These are phyloP conservation scores for Madurella fahalii DNA, from an alignment of 2,329 filamentous ascomycete genomes.

Conservation along the genomic window DNA sequence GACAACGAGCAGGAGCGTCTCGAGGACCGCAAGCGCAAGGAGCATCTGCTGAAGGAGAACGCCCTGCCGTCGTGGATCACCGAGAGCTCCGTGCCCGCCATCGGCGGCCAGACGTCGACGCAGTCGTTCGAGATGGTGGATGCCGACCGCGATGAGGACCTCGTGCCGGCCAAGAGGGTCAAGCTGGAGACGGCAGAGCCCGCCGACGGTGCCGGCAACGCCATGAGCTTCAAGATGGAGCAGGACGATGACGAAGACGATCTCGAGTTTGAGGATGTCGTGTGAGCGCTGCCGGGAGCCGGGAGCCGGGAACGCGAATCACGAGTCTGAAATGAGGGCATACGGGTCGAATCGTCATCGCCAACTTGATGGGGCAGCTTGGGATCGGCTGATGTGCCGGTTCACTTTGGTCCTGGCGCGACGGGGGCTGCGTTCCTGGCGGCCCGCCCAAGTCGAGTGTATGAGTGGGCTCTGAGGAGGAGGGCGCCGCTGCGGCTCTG, in stretches of 20 bases:
- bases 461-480: too few relatives aligned
- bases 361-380: not conserved
- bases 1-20: constrained; percentile 63
- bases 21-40: constrained; percentile 57
- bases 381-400: not conserved
- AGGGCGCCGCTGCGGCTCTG: too few relatives aligned
- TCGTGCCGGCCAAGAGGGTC: constrained; percentile 54
- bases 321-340: too few relatives aligned
- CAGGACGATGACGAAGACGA: constrained; percentile 52
- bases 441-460: too few relatives aligned
- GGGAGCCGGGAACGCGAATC: too few relatives aligned
- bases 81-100: constrained; percentile 54
- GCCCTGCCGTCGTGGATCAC: constrained; percentile 68
- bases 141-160: constrained; percentile 42
- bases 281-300: constrained; percentile 14
- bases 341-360: not conserved
- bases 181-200: constrained; percentile 46
- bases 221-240: constrained; percentile 23
- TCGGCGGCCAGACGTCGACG: constrained; percentile 39
- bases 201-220: constrained; percentile 16
- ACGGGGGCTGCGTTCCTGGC: not conserved
- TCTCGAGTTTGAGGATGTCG: constrained; percentile 57
- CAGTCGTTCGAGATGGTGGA: constrained; percentile 35
- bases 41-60: constrained; percentile 64
- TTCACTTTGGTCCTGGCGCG: not conserved